Conservation (phyloP, 257 asterid species). For the Solanum etuberosum region DNA sequence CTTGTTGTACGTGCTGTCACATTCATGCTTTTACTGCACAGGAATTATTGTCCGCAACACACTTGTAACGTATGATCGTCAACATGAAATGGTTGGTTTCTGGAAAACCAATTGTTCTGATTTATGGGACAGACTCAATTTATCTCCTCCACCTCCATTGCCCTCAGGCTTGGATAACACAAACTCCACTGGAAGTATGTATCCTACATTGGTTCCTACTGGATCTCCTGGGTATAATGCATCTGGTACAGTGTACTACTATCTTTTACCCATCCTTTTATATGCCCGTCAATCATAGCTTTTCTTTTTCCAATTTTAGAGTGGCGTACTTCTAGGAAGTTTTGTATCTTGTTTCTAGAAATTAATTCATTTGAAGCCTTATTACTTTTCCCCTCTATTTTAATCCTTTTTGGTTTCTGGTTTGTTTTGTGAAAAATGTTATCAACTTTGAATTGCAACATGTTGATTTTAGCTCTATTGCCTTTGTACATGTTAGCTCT, state of each 20-base stretch:
- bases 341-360: background rate
- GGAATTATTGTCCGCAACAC: slow-evolving; percentile 95
- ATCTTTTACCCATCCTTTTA: background rate
- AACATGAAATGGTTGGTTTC: slow-evolving; percentile 80
- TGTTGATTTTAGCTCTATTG: background rate
- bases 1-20: background rate
- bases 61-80: slow-evolving; percentile 92
- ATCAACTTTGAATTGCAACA: background rate
- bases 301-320: background rate
- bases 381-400: background rate
- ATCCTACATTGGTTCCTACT: slow-evolving; percentile 51
- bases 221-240: slow-evolving; percentile 31
- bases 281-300: background rate
- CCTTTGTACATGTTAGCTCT: background rate
- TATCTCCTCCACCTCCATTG: slow-evolving; percentile 37
- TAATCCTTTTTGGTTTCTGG: background rate
- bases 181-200: slow-evolving; percentile 27
- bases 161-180: slow-evolving; percentile 21
- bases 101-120: slow-evolving; percentile 97
- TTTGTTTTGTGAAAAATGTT: background rate
- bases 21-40: slow-evolving; percentile 6
- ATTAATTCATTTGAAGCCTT: background rate
- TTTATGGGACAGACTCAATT: slow-evolving; percentile 81
- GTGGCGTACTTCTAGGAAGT: background rate
- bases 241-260: slow-evolving; percentile 35